Conservation (phyloP, 495 filamentous ascomycete species). For the Evernia prunastri region DNA sequence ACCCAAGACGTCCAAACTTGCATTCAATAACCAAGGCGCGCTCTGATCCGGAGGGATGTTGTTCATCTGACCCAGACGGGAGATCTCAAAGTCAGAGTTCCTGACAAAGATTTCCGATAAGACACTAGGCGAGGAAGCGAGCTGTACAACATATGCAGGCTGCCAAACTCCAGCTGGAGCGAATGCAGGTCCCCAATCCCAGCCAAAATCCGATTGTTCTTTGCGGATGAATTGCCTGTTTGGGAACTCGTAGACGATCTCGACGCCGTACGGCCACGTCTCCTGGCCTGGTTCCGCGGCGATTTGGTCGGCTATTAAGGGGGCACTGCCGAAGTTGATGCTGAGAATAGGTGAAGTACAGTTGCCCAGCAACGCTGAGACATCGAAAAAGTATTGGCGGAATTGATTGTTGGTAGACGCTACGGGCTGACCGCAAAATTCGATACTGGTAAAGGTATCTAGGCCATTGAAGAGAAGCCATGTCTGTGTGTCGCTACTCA, state of each 20-base stretch:
- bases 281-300: conserved; percentile 49
- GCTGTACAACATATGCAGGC: conserved; percentile 53
- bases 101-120: conserved; percentile 44
- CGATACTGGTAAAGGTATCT: conserved; percentile 59
- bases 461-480: conserved; percentile 60
- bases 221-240: conserved; percentile 61
- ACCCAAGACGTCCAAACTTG: conserved; percentile 59
- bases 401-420: conserved; percentile 66
- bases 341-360: conserved; percentile 43
- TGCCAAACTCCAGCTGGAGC: conserved; percentile 62
- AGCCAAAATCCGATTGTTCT: conserved; percentile 65
- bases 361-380: conserved; percentile 43
- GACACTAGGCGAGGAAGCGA: conserved; percentile 26
- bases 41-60: conserved; percentile 54
- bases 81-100: conserved; percentile 57
- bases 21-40: conserved; percentile 62
- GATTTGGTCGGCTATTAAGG: conserved; percentile 47
- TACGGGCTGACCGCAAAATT: conserved; percentile 54
- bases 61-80: conserved; percentile 54
- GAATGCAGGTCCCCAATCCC: conserved; percentile 67
- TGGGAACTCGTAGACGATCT: conserved; percentile 47
- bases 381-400: conserved; percentile 62
- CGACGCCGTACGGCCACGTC: conserved; percentile 44
- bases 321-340: conserved; percentile 53
- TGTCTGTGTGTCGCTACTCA: conserved; percentile 25